phyloP scores from a whole-genome alignment of 1,284 basidiomycete genomes.

The Ceratorhiza oryzae-sativae region DNA sequence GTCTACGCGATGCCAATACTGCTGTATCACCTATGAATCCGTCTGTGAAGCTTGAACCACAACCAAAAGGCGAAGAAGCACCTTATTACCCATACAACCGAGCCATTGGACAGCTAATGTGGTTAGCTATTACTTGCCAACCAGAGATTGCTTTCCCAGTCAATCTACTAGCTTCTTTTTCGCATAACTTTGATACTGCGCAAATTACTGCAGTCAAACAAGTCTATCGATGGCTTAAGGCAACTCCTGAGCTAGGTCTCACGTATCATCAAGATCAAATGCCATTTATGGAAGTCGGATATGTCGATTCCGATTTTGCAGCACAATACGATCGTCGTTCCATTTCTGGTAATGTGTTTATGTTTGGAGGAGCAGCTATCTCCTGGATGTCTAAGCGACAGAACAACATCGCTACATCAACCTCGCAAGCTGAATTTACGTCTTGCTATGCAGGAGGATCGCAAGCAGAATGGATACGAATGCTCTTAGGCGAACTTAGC shows the following conservation, averaged over 20 bases:
- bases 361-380: conserved; percentile 48
- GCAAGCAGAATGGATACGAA: conserved; percentile 47
- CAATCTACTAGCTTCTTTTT: conserved; percentile 50
- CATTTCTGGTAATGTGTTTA: conserved; percentile 54
- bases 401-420: conserved; percentile 50
- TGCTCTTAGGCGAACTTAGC: conserved; percentile 46
- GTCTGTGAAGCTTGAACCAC: neutral
- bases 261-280: neutral
- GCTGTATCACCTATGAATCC: neutral
- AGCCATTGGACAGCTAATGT: conserved; percentile 54
- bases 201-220: conserved; percentile 52
- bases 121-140: conserved; percentile 51
- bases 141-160: conserved; percentile 56
- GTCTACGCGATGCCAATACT: neutral
- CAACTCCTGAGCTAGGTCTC: conserved; percentile 43
- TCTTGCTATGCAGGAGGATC: conserved; percentile 46
- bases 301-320: neutral
- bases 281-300: neutral
- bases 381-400: conserved; percentile 55
- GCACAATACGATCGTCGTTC: conserved; percentile 47
- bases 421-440: conserved; percentile 53
- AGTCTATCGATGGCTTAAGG: conserved; percentile 51
- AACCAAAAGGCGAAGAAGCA: neutral
- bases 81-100: conserved; percentile 45
- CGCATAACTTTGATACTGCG: conserved; percentile 48